Evolutionary conservation across 2,329 filamentous ascomycete genomes (phyloP), one percentile per base, ranked within the genome.

Genomic region (Trichoderma koningii): DNA sequence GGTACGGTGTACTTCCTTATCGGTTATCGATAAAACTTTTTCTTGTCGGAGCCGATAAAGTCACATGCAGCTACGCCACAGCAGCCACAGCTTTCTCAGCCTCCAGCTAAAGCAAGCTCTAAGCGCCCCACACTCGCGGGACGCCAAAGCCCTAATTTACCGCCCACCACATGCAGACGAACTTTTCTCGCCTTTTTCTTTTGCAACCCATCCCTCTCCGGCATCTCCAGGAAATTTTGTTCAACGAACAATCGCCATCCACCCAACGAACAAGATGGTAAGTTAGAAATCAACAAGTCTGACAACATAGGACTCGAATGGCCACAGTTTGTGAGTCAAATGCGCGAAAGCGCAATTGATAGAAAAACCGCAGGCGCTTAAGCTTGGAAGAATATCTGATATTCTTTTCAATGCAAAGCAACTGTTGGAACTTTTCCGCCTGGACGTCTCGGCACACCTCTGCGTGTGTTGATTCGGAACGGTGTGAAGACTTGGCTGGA

Each of bases 401-500:
- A 4, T 3, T 14, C 12, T 5, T 38, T 5, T 38, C 34, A 38
- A 38, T 38, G 34, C 34, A 38, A 34, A 34, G 70, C 71, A 71
- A 69, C 69, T 73, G 74, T 68, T 75, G 73, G 72, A 38, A 71
- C 71, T 74, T 74, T 76, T 73, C 76, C 75, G 69, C 76, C 72
- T 67, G 70, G 65, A 57, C 72, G 71, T 70, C 14, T 14, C 10
- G 5, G 5, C 34, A 38, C 57, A 66, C 67, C 67, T 51, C 45
- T 7, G 19, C 45, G 68, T 68, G 70, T 67, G 70, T 69, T 66
- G 70, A 69, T 55, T 7, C 34, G 34, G 34, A 38, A 38, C 34
- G 80, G 83, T 86, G 85, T 86, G 85, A 87, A 80, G 85, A 86
- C 79, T 80, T 87, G 87, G 85, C 87, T 89, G 85, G 86, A 89